Evolutionary conservation across 2,329 filamentous ascomycete genomes (phyloP).

Genomic region (Beauveria scarabaeidicola): DNA sequence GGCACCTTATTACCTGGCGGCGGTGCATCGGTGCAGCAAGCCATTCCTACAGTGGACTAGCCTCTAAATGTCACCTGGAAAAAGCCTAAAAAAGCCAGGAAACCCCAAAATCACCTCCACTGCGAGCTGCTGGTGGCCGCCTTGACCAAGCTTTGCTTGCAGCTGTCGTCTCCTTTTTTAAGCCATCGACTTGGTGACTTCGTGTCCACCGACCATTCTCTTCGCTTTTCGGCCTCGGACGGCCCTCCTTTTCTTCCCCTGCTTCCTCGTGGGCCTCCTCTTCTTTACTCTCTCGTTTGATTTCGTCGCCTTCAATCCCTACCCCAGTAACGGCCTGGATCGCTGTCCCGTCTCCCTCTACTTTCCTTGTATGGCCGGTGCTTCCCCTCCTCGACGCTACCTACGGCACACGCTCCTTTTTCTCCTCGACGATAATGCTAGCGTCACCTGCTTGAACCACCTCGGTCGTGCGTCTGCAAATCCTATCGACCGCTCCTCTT

Average conservation of each 20-base stretch:
- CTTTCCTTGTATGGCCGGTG: not conserved
- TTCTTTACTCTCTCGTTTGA: not conserved
- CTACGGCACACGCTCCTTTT: not conserved
- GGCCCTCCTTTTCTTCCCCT: not conserved
- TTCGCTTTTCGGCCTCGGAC: not conserved
- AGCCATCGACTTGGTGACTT: conserved; percentile 3
- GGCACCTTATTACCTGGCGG: not conserved
- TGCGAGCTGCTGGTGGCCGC: not conserved
- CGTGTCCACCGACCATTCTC: not conserved
- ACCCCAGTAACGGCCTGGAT: not conserved
- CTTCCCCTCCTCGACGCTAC: not conserved
- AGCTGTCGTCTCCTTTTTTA: conserved; percentile 4
- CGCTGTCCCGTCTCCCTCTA: not conserved
- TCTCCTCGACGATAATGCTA: conserved; percentile 4
- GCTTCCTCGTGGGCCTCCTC: not conserved
- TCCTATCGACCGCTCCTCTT: not conserved
- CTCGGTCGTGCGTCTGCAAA: not conserved
- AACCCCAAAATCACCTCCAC: not conserved
- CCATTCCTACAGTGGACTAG: not conserved
- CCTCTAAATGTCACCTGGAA: not conserved
- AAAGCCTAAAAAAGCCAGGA: not conserved
- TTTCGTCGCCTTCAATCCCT: not conserved
- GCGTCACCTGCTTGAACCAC: not conserved
- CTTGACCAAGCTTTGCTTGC: not conserved
- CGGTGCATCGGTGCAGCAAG: not conserved